A percentile compares a stretch with the other conserved stretches of the same genome.
These are phyloP conservation scores for Nectriaceae sp. DNA, from an alignment of 2,329 filamentous ascomycete genomes.

Conservation along the genomic window DNA sequence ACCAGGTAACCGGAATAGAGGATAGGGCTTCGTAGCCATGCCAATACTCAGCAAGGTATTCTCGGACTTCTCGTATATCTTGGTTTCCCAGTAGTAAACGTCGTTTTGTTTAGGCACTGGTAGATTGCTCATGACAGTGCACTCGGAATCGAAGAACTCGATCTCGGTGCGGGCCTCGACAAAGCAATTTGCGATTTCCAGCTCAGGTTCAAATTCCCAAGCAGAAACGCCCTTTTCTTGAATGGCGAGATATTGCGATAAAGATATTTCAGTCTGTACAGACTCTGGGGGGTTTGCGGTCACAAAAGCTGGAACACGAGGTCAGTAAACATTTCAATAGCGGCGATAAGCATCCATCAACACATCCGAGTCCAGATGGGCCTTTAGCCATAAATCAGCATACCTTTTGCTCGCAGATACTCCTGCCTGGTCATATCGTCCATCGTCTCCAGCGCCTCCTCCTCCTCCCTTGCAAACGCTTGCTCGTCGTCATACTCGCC, in stretches of 20 bases:
- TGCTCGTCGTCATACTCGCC: conserved; percentile 99
- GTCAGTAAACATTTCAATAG: conserved; percentile 15
- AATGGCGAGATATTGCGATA: conserved; percentile 96
- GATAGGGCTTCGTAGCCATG: conserved; percentile 96
- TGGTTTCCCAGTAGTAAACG: conserved; percentile 99
- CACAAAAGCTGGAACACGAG: conserved; percentile 70
- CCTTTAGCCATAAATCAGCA: conserved; percentile 17
- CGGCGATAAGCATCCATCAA: neutral
- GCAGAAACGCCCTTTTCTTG: conserved; percentile 99
- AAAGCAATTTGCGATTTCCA: conserved; percentile 98
- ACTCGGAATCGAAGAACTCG: conserved; percentile 98
- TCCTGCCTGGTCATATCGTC: conserved; percentile 88
- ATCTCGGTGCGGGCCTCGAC: conserved; percentile 96
- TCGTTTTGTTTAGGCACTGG: conserved; percentile 98
- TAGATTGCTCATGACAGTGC: conserved; percentile 94
- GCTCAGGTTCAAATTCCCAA: conserved; percentile 99
- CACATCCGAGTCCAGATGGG: neutral
- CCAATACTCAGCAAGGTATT: conserved; percentile 85
- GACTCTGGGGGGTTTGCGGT: conserved; percentile 95
- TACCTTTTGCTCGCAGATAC: conserved; percentile 94
- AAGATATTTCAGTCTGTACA: conserved; percentile 90
- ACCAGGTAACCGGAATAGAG: conserved; percentile 92
- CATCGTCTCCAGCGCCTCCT: conserved; percentile 92
- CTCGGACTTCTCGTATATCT: conserved; percentile 97
- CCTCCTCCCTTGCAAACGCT: conserved; percentile 90